Evolutionary conservation across 2,329 filamentous ascomycete genomes (phyloP).

Genomic region (Scorias spongiosa): DNA sequence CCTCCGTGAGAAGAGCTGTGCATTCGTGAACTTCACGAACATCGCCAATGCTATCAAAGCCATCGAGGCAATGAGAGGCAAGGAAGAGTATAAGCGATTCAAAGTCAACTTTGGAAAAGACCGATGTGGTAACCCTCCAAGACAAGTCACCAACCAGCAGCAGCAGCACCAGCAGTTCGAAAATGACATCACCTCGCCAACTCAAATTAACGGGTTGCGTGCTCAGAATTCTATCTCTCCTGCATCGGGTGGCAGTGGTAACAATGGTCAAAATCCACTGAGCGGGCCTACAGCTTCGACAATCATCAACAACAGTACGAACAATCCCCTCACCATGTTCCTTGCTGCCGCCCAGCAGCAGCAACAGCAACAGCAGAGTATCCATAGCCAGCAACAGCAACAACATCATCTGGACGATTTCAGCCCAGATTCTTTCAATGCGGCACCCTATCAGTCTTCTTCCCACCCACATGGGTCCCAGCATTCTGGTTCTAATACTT

Average conservation of each 20-base stretch:
- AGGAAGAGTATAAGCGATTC: slow-evolving; percentile 94
- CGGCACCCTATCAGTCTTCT: slow-evolving; percentile 13
- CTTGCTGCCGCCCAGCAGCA: slow-evolving; percentile 46
- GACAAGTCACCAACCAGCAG: slow-evolving; percentile 54
- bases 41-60: slow-evolving; percentile 99
- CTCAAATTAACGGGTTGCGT: slow-evolving; percentile 38
- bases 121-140: slow-evolving; percentile 86
- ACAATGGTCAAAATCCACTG: slow-evolving; percentile 44
- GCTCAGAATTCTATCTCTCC: slow-evolving; percentile 46
- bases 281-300: slow-evolving; percentile 52
- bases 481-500: slow-evolving; percentile 32
- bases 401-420: slow-evolving; percentile 14
- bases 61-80: slow-evolving; percentile 85
- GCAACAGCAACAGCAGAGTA: slow-evolving; percentile 45
- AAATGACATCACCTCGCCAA: slow-evolving; percentile 41
- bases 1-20: slow-evolving; percentile 94
- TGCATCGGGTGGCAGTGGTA: slow-evolving; percentile 38
- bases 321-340: slow-evolving; percentile 88
- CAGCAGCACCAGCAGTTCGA: slow-evolving; percentile 40
- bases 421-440: slow-evolving; percentile 22
- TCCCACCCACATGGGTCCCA: slow-evolving; percentile 47
- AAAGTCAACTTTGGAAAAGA: slow-evolving; percentile 99
- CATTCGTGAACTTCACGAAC: slow-evolving; percentile 99
- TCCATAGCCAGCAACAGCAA: slow-evolving; percentile 25
- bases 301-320: slow-evolving; percentile 62